phyloP scores from a whole-genome alignment of 345 rosid species.

The Citrus sp. region DNA sequence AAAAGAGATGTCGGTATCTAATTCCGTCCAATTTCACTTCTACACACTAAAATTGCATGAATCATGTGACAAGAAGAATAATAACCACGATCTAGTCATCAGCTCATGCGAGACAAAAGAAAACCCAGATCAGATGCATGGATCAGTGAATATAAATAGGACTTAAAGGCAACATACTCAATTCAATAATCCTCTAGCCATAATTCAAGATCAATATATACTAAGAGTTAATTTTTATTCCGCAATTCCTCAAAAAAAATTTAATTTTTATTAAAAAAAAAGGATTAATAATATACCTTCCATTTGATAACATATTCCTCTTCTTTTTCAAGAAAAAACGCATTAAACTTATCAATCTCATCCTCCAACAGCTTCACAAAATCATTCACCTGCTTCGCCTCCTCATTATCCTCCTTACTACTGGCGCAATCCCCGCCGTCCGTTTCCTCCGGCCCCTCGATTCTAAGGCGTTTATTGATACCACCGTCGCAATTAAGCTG shows the following conservation, averaged over 20 bases:
- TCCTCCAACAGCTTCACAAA: conserved; percentile 48
- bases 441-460: neutral
- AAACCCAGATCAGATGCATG: neutral
- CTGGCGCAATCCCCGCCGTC: conserved; percentile 6
- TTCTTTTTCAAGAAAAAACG: conserved; percentile 52
- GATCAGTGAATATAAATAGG: neutral
- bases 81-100: neutral
- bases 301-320: conserved; percentile 54
- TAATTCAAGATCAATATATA: neutral
- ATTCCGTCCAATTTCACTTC: neutral
- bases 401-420: conserved; percentile 8
- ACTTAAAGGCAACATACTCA: neutral
- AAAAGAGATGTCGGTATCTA: neutral
- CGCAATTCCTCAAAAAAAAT: neutral
- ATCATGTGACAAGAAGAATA: neutral
- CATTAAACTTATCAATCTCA: conserved; percentile 59
- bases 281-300: conserved; percentile 25
- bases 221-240: neutral
- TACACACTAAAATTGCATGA: neutral
- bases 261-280: neutral
- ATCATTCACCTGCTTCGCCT: conserved; percentile 33
- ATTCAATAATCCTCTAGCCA: neutral
- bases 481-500: neutral
- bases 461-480: conserved; percentile 6
- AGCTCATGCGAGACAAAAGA: neutral